Conservation (phyloP, 129 eudicot species). For the Flaveria bidentis region DNA sequence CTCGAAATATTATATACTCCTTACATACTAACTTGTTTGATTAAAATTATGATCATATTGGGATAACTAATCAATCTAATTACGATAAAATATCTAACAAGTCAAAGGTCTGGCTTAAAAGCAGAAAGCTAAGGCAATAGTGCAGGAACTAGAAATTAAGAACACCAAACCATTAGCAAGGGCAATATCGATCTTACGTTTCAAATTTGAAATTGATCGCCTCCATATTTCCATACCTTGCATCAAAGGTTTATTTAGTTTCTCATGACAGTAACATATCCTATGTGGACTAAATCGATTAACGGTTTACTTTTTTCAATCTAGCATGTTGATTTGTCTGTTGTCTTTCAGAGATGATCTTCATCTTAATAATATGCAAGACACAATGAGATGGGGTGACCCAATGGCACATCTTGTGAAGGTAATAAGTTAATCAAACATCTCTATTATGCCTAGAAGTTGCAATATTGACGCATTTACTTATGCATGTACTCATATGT, state of each 20-base stretch:
- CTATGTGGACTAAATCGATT: neutral
- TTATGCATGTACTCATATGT: neutral
- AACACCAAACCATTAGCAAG: no score
- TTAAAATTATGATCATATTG: no score
- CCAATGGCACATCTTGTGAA: slow-evolving; percentile 88
- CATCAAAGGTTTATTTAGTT: no score
- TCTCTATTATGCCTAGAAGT: slow-evolving; percentile 3
- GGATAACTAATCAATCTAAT: no score
- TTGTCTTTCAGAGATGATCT: slow-evolving; percentile 67
- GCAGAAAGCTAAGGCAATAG: no score
- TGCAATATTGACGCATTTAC: neutral
- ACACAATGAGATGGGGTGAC: slow-evolving; percentile 84
- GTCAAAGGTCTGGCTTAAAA: no score
- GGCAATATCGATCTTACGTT: no score
- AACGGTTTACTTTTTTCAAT: neutral
- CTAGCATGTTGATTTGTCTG: neutral
- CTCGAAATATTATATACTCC: no score
- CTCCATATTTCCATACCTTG: neutral
- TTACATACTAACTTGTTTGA: no score
- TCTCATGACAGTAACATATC: neutral
- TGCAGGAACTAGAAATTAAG: no score
- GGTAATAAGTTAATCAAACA: slow-evolving; percentile 30
- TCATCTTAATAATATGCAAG: slow-evolving; percentile 73
- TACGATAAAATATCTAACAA: no score
- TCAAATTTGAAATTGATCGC: neutral